Percentiles rank a stretch among this genome's conserved stretches.
phyloP scores from a whole-genome alignment of 306 rosid genomes.

The Trifolium pratense region DNA sequence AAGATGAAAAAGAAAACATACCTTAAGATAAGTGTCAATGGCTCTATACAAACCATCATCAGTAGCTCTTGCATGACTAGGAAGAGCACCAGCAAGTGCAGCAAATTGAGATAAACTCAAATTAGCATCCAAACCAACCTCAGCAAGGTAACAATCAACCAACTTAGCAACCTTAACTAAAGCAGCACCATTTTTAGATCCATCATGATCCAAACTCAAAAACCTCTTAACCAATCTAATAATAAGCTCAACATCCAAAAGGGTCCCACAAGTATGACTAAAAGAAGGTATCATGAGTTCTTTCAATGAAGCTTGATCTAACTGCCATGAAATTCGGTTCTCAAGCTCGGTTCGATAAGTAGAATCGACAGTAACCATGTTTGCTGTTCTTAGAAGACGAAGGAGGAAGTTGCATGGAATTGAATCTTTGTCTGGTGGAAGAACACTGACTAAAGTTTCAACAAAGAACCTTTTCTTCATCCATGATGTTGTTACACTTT shows the following conservation, averaged over 20 bases:
- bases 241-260: constrained; percentile 77
- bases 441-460: constrained; percentile 81
- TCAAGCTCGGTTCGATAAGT: constrained; percentile 68
- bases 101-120: constrained; percentile 61
- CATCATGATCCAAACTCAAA: constrained; percentile 60
- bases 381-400: constrained; percentile 79
- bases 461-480: constrained; percentile 84
- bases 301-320: constrained; percentile 78
- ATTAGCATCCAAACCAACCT: constrained; percentile 74
- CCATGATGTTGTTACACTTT: constrained; percentile 75
- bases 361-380: constrained; percentile 77
- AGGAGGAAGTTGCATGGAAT: constrained; percentile 91
- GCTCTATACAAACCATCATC: constrained; percentile 93
- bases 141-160: constrained; percentile 80
- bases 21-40: constrained; percentile 93
- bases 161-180: constrained; percentile 82
- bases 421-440: constrained; percentile 83
- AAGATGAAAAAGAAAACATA: constrained; percentile 39
- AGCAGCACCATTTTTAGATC: constrained; percentile 59
- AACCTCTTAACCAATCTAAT: constrained; percentile 71
- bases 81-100: constrained; percentile 73
- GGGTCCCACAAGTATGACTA: constrained; percentile 80
- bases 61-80: constrained; percentile 72
- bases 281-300: constrained; percentile 94
- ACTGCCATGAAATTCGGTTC: constrained; percentile 75